Evolutionary conservation across 768 basidiomycete species (phyloP).

Genomic region (Termitomyces sp.): DNA sequence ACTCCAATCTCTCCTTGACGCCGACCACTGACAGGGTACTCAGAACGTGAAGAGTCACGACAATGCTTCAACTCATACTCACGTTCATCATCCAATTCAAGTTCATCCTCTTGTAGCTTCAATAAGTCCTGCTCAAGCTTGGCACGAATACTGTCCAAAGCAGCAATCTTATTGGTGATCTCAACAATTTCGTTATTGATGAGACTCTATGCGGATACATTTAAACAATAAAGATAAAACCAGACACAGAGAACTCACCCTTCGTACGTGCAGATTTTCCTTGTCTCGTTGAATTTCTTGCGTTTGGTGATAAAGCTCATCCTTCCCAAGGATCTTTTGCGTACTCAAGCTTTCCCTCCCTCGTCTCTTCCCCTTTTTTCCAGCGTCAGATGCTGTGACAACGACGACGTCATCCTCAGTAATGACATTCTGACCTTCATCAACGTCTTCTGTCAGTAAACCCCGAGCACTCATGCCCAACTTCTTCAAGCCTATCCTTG

Average conservation of each 20-base stretch:
- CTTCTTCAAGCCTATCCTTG: slow-evolving; percentile 72
- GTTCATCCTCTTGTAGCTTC: slow-evolving; percentile 88
- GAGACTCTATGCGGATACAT: slow-evolving; percentile 51
- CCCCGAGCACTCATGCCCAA: slow-evolving; percentile 77
- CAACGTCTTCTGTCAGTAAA: slow-evolving; percentile 53
- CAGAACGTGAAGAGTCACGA: slow-evolving; percentile 5
- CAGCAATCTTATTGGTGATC: slow-evolving; percentile 85
- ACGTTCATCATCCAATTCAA: slow-evolving; percentile 97
- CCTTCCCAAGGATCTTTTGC: slow-evolving; percentile 69
- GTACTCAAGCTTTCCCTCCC: slow-evolving; percentile 65
- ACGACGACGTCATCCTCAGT: slow-evolving; percentile 77
- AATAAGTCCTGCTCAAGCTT: slow-evolving; percentile 81
- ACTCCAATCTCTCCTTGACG: slow-evolving; percentile 76
- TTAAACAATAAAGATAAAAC: not conserved
- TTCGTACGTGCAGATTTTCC: slow-evolving; percentile 85
- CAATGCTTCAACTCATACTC: slow-evolving; percentile 23
- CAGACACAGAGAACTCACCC: slow-evolving; percentile 44
- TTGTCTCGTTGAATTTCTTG: slow-evolving; percentile 88
- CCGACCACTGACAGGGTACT: slow-evolving; percentile 65
- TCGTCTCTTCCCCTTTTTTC: slow-evolving; percentile 41
- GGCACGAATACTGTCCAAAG: slow-evolving; percentile 72
- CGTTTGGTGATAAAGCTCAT: slow-evolving; percentile 80
- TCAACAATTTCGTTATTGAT: slow-evolving; percentile 84
- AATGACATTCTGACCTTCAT: slow-evolving; percentile 56
- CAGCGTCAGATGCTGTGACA: slow-evolving; percentile 38